Percentiles rank a stretch among this genome's conserved stretches.
phyloP scores from a whole-genome alignment of 306 rosid species.

The Mucuna pruriens region DNA sequence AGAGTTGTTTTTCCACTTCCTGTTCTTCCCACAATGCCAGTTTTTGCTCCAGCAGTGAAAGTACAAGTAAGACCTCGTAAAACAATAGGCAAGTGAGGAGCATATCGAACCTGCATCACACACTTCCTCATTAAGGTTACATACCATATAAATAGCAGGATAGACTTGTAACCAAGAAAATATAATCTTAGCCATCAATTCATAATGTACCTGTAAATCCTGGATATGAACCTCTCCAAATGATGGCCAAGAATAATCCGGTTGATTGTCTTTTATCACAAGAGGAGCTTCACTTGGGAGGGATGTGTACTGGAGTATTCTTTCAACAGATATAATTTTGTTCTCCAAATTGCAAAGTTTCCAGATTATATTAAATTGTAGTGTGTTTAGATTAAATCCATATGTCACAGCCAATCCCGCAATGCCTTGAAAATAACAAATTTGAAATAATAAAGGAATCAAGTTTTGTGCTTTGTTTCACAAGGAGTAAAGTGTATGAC shows the following conservation, averaged over 20 bases:
- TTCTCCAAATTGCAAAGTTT: constrained; percentile 70
- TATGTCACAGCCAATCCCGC: constrained; percentile 88
- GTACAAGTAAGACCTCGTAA: constrained; percentile 75
- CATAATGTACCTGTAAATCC: constrained; percentile 64
- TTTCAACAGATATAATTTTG: constrained; percentile 84
- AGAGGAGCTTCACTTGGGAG: constrained; percentile 84
- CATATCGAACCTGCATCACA: constrained; percentile 70
- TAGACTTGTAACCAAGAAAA: neutral
- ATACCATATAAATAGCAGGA: neutral
- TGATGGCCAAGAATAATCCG: constrained; percentile 69
- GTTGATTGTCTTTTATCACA: constrained; percentile 60
- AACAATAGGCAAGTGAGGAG: constrained; percentile 83
- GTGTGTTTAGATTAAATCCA: constrained; percentile 65
- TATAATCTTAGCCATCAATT: neutral
- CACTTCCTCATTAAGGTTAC: neutral
- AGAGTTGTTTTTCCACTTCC: constrained; percentile 90
- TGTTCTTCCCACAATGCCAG: constrained; percentile 92
- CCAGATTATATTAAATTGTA: constrained; percentile 59
- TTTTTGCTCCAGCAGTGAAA: constrained; percentile 71
- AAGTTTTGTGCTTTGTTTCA: neutral
- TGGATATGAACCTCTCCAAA: constrained; percentile 70
- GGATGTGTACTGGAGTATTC: constrained; percentile 72
- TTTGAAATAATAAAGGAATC: neutral
- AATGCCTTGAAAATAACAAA: constrained; percentile 52
- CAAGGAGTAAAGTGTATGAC: constrained; percentile 3